Base-by-base conservation (phyloP, 495 filamentous ascomycete species). In the Rhizodiscina lignyota region DNA sequence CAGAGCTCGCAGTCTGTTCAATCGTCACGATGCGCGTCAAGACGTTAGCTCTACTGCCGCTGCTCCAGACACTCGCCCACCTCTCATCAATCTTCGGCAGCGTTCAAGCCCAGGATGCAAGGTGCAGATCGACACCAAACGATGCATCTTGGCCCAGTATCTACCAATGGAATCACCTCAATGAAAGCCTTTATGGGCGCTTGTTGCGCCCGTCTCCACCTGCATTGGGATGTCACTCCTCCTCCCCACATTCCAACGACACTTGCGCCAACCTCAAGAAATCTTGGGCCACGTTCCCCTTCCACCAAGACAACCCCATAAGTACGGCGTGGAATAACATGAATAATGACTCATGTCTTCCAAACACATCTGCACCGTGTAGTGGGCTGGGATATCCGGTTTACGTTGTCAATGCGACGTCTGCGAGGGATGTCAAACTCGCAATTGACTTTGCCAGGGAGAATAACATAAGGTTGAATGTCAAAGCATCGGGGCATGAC, bases 401-500 rank as follows among this genome's bases (percentile, higher is more conserved):
- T 10, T 32, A 32, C 17, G 30, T 32, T 18, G 8, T 32, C 10
- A 16, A 10, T 6, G 30, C 30, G 17, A 32, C 8, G 17, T 8
- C 30, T 6, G 10, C 30, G 30, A 18, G 18, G 17, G 10, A 32
- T 18, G 17, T 32, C 10, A 32, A 32, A 32, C 8, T 16, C 30
- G 37, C 33, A 22, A 31, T 47, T 16, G 41, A 43, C 32, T 48
- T 51, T 30, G 45, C 48, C 4, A 37, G 39, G 16, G n/a, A 31
- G 16, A 32, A 37, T 15, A 48, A 49, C 21, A 31, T 51, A 11
- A 39, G 41, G 21, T 13, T 49, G 4, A 38, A 41, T n/a, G 38
- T 51, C 38, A 48, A 49, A 36, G 49, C 45, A 30, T 43, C 38
- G n/a, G 48, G 48, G 8, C 55, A 61, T 36, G 58, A 67, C 26